Conservation (phyloP, 2,329 filamentous ascomycete genomes). For the Trichoderma citrinoviride region DNA sequence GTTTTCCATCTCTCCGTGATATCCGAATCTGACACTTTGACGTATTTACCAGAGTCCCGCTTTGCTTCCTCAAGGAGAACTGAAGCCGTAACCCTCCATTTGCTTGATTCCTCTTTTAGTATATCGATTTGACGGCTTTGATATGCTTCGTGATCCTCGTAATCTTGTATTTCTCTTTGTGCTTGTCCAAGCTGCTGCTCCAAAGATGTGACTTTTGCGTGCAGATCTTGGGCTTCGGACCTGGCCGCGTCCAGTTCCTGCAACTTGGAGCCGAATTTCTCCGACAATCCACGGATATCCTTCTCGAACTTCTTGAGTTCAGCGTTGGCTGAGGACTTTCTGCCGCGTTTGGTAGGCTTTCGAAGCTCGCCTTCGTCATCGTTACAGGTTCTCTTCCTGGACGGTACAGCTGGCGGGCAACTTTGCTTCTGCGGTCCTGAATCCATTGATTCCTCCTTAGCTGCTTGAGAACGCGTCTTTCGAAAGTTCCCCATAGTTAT, state of each 20-base stretch:
- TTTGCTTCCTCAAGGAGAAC: background rate
- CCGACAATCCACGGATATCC: background rate
- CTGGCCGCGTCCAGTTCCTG: background rate
- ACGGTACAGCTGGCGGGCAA: too few species aligned
- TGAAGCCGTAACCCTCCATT: background rate
- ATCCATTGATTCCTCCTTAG: background rate
- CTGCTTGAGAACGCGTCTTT: background rate
- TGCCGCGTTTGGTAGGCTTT: background rate
- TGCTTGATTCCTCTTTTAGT: background rate
- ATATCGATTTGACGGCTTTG: background rate
- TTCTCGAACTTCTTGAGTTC: background rate
- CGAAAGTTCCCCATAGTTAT: background rate
- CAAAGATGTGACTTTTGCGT: background rate
- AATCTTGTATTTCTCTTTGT: background rate
- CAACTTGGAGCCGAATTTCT: background rate
- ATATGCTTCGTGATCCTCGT: background rate
- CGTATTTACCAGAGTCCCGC: background rate
- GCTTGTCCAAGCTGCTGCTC: background rate
- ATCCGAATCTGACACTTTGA: conserved; percentile 1
- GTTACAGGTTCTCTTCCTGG: background rate
- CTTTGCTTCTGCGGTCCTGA: background rate
- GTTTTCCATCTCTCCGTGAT: background rate
- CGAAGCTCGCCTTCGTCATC: background rate
- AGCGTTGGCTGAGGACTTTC: background rate
- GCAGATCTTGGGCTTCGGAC: background rate